Evolutionary conservation across 129 eudicot species (phyloP), one percentile per base, ranked within the genome.

Genomic region (Sambucus nigra): DNA sequence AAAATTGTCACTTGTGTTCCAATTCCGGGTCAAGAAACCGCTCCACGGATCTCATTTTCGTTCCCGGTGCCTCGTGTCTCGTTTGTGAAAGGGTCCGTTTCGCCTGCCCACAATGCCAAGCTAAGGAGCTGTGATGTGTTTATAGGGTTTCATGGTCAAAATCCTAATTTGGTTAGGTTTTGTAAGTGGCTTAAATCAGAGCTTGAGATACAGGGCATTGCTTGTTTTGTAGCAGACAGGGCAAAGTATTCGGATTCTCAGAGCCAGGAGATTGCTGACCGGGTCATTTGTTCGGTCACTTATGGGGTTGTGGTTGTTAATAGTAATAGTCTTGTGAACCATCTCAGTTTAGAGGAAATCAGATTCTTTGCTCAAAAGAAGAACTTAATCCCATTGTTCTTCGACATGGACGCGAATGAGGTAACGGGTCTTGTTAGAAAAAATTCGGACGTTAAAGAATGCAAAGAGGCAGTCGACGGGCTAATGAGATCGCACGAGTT

Each of bases 101-200:
- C 94, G 0, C 86, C 97, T 18, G 82, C 78, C 17, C 54, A 71
- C 9, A 88, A 84, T 66, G 80, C 87, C n/a, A 88, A 84, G 38
- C 80, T 88, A 8, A 78, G 97, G 66, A 84, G 92, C 75, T 88
- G 97, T 46, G 97, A 88, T 73, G 92, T 88, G 53, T 88, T 74
- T 65, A 71, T 88, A 45, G 97, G 97, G 25, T 84, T 68, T 64
- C 92, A 84, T 25, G 94, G 97, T 27, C 91, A 77, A 35, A 80
- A 77, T 69, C 94, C 82, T 18, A 88, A 75, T 67, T 47, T 84
- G 70, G 45, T 59, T 10, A 56, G 92, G 53, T 78, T 83, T 66
- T 83, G 87, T 59, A 88, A 80, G 61, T 88, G 97, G 97, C 78
- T 88, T 11, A 88, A 83, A 58, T 88, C 94, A 27, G 97, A 88